Evolutionary conservation across 2,329 filamentous ascomycete genomes (phyloP).

Genomic region (Penicillium sp.): DNA sequence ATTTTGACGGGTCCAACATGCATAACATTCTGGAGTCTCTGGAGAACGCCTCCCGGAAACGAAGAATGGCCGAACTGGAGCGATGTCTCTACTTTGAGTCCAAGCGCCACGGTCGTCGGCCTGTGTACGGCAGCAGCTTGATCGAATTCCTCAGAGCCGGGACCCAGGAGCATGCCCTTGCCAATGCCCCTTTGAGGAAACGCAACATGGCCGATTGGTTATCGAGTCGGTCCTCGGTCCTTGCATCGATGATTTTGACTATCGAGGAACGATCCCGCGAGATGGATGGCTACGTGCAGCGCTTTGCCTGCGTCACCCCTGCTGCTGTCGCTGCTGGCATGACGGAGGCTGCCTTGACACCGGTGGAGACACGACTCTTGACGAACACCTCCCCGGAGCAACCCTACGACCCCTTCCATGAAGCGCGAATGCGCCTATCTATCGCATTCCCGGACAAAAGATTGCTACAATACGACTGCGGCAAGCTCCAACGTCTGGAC

Average conservation of each 20-base stretch:
- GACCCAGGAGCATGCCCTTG: conserved; percentile 54
- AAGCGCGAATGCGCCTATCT: conserved; percentile 82
- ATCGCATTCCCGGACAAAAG: conserved; percentile 97
- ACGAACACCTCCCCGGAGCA: conserved; percentile 48
- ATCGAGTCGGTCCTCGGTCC: conserved; percentile 57
- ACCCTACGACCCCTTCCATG: conserved; percentile 78
- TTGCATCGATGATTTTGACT: conserved; percentile 61
- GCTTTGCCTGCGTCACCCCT: conserved; percentile 90
- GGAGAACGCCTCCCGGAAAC: conserved; percentile 64
- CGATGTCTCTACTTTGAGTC: conserved; percentile 76
- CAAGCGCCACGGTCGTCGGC: conserved; percentile 70
- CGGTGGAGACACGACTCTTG: conserved; percentile 50
- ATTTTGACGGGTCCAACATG: conserved; percentile 61
- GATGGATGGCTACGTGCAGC: conserved; percentile 70
- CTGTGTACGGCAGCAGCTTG: conserved; percentile 75
- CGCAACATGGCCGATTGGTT: conserved; percentile 68
- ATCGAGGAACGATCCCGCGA: conserved; percentile 66
- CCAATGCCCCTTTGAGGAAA: conserved; percentile 57
- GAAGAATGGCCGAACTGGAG: conserved; percentile 70
- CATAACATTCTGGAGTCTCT: conserved; percentile 66
- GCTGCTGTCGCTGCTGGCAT: conserved; percentile 78
- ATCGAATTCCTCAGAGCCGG: conserved; percentile 67
- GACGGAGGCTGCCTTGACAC: conserved; percentile 61
- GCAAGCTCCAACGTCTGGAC: conserved; percentile 87
- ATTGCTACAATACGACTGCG: conserved; percentile 95